Conservation (phyloP, 352 stramenopile genomes). For the Pythium angustatum region DNA sequence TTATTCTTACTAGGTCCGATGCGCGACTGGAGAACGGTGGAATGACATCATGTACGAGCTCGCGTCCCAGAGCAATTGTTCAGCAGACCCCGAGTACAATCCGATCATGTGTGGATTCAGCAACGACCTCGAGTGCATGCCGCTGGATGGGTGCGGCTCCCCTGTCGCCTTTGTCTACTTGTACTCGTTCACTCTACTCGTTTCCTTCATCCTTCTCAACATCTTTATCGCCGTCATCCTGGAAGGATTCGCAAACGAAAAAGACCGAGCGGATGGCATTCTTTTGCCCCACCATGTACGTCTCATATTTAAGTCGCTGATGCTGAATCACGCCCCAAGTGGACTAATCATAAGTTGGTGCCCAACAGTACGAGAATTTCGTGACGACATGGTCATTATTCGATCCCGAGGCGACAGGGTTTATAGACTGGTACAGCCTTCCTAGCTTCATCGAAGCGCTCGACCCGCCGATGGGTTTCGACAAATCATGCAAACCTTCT, state of each 20-base stretch:
- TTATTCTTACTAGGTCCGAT: slow-evolving; percentile 44
- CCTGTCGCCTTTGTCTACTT: slow-evolving; percentile 67
- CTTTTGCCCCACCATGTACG: slow-evolving; percentile 54
- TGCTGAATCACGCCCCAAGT: background rate
- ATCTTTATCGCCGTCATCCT: slow-evolving; percentile 92
- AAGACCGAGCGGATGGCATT: slow-evolving; percentile 29
- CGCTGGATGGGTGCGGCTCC: slow-evolving; percentile 68
- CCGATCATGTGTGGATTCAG: slow-evolving; percentile 58
- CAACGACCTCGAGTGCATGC: slow-evolving; percentile 38
- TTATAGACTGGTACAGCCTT: slow-evolving; percentile 71
- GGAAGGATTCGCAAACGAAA: slow-evolving; percentile 60
- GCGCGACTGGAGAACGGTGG: slow-evolving; percentile 91
- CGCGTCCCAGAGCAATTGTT: slow-evolving; percentile 45
- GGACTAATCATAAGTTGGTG: background rate
- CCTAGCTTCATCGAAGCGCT: slow-evolving; percentile 64
- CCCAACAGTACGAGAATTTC: slow-evolving; percentile 74
- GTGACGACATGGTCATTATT: slow-evolving; percentile 68
- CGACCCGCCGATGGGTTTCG: slow-evolving; percentile 70
- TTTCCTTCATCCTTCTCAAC: slow-evolving; percentile 90
- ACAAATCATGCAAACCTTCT: slow-evolving; percentile 33
- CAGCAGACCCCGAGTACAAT: slow-evolving; percentile 47
- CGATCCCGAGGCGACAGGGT: slow-evolving; percentile 84
- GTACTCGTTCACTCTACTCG: slow-evolving; percentile 88
- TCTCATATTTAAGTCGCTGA: background rate
- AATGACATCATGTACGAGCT: slow-evolving; percentile 92